A percentile compares a stretch with the other conserved stretches of the same genome.
Conservation (phyloP, 2,329 filamentous ascomycete genomes). For the Ceratocystis smalleyi region DNA sequence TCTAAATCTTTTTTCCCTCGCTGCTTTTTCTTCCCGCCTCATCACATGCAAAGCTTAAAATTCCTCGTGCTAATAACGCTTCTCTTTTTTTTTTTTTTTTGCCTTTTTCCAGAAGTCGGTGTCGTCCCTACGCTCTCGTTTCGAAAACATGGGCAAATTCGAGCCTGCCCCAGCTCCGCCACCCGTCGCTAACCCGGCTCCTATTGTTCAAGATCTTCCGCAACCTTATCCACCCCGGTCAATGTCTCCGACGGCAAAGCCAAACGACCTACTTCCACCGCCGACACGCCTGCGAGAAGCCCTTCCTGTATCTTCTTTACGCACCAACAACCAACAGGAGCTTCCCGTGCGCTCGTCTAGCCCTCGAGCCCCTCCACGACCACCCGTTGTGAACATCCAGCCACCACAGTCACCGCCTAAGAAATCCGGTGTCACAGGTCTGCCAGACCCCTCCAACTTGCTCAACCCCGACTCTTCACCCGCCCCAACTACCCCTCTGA, state of each 20-base stretch:
- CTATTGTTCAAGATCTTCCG: not conserved
- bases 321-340: slow-evolving; percentile 20
- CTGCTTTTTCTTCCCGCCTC: not conserved
- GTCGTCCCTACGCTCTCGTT: slow-evolving; percentile 64
- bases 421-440: slow-evolving; percentile 24
- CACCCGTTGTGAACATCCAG: slow-evolving; percentile 52
- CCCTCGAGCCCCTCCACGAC: slow-evolving; percentile 20
- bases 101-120: slow-evolving; percentile 49
- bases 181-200: not conserved
- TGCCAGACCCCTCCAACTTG: slow-evolving; percentile 26
- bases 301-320: slow-evolving; percentile 20
- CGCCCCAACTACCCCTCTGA: slow-evolving; percentile 35
- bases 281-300: slow-evolving; percentile 21
- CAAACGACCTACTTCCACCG: slow-evolving; percentile 24
- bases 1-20: not conserved
- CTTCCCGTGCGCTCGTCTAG: slow-evolving; percentile 14
- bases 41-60: not conserved
- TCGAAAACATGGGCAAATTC: slow-evolving; percentile 55
- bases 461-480: slow-evolving; percentile 28
- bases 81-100: not conserved
- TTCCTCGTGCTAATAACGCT: slow-evolving; percentile 27
- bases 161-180: slow-evolving; percentile 22
- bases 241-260: slow-evolving; percentile 29
- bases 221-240: slow-evolving; percentile 21
- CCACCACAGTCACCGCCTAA: slow-evolving; percentile 56